Evolutionary conservation across 1,284 basidiomycete genomes (phyloP).

Genomic region (Pyrrhoderma lamaoense): DNA sequence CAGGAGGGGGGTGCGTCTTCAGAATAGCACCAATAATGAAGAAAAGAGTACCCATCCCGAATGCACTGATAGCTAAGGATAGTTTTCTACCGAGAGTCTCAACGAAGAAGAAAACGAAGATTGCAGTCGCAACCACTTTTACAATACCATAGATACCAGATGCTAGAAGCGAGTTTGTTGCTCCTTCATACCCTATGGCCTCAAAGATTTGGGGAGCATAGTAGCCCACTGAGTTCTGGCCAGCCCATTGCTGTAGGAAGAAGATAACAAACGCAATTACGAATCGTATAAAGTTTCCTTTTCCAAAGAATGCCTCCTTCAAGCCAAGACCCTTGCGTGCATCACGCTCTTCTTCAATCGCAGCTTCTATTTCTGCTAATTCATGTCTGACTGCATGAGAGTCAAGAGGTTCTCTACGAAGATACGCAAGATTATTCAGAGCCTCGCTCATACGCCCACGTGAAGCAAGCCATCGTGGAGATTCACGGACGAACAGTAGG

Average conservation of each 20-base stretch:
- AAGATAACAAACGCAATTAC: constrained; percentile 58
- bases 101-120: constrained; percentile 55
- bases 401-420: constrained; percentile 44
- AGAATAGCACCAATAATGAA: constrained; percentile 69
- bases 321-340: constrained; percentile 49
- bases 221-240: constrained; percentile 59
- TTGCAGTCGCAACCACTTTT: constrained; percentile 62
- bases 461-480: constrained; percentile 31
- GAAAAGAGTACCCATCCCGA: constrained; percentile 52
- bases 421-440: constrained; percentile 38
- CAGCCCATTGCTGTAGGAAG: constrained; percentile 61
- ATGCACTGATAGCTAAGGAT: constrained; percentile 57
- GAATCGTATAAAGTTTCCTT: constrained; percentile 68
- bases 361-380: constrained; percentile 57
- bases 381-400: constrained; percentile 48
- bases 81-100: constrained; percentile 49
- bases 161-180: constrained; percentile 60
- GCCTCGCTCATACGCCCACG: constrained; percentile 31
- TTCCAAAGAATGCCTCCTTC: constrained; percentile 65
- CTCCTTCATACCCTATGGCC: constrained; percentile 61
- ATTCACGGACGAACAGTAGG: constrained; percentile 59
- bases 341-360: constrained; percentile 54
- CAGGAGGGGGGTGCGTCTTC: constrained; percentile 59
- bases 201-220: constrained; percentile 71
- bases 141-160: constrained; percentile 79